Percentiles rank a stretch among this genome's conserved stretches.
Conservation (phyloP, 148 eudicot species). For the Vaccinium macrocarpon region DNA sequence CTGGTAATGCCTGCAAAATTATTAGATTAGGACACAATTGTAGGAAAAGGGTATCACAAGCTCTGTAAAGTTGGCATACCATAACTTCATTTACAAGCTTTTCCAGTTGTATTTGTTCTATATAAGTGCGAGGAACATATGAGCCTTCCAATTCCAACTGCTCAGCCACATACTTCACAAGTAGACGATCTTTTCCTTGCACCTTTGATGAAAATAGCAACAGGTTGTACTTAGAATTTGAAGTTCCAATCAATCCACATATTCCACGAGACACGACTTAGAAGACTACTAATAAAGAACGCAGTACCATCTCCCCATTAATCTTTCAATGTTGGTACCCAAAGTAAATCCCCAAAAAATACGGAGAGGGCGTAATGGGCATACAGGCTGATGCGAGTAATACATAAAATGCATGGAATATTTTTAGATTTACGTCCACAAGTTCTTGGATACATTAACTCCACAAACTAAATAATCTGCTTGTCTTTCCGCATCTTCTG, state of each 20-base stretch:
- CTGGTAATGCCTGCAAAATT: constrained; percentile 71
- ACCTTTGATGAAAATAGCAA: constrained; percentile 38
- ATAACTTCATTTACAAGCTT: constrained; percentile 91
- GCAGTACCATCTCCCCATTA: not conserved
- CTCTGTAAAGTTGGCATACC: constrained; percentile 44
- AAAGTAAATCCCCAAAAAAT: not conserved
- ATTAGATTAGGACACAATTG: constrained; percentile 2
- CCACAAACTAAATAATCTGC: not conserved
- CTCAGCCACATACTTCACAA: constrained; percentile 67
- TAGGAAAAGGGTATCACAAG: constrained; percentile 10
- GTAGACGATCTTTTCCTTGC: constrained; percentile 82
- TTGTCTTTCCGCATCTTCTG: not conserved
- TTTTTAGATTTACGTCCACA: too few species aligned
- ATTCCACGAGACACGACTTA: not conserved
- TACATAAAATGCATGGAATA: too few species aligned
- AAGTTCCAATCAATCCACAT: not conserved
- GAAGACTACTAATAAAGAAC: not conserved
- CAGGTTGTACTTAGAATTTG: not conserved
- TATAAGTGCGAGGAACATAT: constrained; percentile 83
- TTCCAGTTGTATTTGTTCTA: constrained; percentile 94
- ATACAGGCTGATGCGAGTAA: not conserved
- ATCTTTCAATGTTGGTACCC: not conserved
- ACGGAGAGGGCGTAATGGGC: not conserved
- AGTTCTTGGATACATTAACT: not conserved
- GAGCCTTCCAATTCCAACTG: constrained; percentile 90